Percentiles rank a stretch among this genome's conserved stretches.
These are phyloP conservation scores for Rubia peregrina DNA, from an alignment of 305 asterid species.

Conservation along the genomic window DNA sequence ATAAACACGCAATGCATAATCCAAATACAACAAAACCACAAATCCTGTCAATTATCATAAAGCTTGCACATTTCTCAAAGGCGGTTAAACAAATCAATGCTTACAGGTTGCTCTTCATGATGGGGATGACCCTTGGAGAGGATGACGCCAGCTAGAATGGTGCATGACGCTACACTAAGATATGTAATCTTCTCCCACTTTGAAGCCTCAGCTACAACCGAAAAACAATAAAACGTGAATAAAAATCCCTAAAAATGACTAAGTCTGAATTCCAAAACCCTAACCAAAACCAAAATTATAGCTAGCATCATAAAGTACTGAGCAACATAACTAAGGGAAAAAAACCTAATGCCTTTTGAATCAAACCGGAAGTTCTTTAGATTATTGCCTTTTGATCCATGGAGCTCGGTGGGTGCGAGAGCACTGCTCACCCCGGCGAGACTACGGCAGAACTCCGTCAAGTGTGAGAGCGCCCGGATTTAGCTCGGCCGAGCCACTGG, in stretches of 20 bases:
- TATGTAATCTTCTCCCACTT: conserved; percentile 79
- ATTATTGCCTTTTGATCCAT: neutral
- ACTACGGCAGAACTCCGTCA: too few relatives aligned
- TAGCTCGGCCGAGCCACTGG: too few relatives aligned
- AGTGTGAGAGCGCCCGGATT: too few relatives aligned
- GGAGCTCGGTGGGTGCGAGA: too few relatives aligned
- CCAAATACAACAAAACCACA: neutral
- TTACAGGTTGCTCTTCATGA: conserved; percentile 57
- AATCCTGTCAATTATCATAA: neutral
- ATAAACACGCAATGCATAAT: neutral
- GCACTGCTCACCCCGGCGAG: too few relatives aligned
- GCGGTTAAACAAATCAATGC: conserved; percentile 11
- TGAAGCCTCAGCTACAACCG: conserved; percentile 53
- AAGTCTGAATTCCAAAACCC: neutral
- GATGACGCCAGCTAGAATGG: conserved; percentile 32
- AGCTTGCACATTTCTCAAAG: neutral
- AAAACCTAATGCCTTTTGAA: neutral
- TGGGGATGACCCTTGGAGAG: conserved; percentile 72
- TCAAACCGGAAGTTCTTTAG: conserved; percentile 3
- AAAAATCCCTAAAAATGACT: neutral
- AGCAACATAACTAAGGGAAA: neutral
- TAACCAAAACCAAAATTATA: neutral
- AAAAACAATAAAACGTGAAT: neutral
- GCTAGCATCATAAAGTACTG: neutral
- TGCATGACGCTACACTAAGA: conserved; percentile 37